These are phyloP conservation scores for Clonostachys rosea DNA, from an alignment of 2,329 filamentous ascomycete species.

Conservation along the genomic window DNA sequence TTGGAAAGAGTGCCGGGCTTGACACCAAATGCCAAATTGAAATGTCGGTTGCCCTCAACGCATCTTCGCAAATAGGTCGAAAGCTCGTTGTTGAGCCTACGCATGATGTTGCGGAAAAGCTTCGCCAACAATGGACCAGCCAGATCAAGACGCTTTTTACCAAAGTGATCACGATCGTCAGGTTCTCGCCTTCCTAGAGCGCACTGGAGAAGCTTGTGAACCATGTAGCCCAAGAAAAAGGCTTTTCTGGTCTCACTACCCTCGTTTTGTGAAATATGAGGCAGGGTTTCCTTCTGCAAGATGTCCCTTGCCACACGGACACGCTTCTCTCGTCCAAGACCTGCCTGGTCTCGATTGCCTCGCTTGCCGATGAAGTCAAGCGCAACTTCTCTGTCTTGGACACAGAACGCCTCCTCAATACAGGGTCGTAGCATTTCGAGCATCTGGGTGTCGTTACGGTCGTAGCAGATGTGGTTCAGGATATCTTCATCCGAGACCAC, in stretches of 20 bases:
- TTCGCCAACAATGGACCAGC: constrained; percentile 94
- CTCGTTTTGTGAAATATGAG: constrained; percentile 92
- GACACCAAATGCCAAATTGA: constrained; percentile 86
- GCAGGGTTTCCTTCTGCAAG: constrained; percentile 92
- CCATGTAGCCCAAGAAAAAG: constrained; percentile 98
- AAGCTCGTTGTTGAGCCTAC: constrained; percentile 86
- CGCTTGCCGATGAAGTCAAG: constrained; percentile 94
- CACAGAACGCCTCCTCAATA: constrained; percentile 93
- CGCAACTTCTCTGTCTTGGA: constrained; percentile 91
- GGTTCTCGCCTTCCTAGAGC: constrained; percentile 88
- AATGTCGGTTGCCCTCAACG: constrained; percentile 83
- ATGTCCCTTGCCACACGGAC: constrained; percentile 90
- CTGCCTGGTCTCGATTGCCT: constrained; percentile 57
- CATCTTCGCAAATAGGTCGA: constrained; percentile 88
- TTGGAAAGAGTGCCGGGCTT: constrained; percentile 90
- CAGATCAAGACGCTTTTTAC: constrained; percentile 95
- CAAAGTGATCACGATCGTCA: constrained; percentile 97
- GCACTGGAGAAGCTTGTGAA: constrained; percentile 90
- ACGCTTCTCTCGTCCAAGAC: constrained; percentile 78
- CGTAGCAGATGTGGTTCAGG: constrained; percentile 94
- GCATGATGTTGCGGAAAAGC: constrained; percentile 87
- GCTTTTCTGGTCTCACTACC: constrained; percentile 95
- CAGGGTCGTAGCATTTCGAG: constrained; percentile 95
- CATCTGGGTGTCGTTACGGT: constrained; percentile 93
- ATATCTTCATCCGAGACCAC: constrained; percentile 98